Conservation (phyloP, 345 rosid genomes). For the Eucalyptus victrix region DNA sequence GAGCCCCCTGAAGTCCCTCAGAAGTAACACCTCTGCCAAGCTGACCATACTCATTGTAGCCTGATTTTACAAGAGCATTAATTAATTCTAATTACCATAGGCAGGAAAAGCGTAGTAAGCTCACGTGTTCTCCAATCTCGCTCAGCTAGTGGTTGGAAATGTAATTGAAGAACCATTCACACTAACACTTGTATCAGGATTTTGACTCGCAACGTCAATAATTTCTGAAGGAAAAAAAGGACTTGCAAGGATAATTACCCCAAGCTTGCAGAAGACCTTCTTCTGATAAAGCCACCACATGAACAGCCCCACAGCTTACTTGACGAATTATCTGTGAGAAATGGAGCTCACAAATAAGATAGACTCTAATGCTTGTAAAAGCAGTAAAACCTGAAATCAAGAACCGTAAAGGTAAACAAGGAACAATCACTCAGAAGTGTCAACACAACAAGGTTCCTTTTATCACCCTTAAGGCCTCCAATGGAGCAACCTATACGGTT, state of each 20-base stretch:
- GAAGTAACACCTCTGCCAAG: slow-evolving; percentile 96
- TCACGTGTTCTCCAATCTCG: not conserved
- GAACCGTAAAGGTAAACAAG: not conserved
- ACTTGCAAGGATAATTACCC: slow-evolving; percentile 39
- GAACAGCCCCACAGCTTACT: slow-evolving; percentile 93
- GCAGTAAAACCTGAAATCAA: not conserved
- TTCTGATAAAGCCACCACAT: slow-evolving; percentile 85
- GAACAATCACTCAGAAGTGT: not conserved
- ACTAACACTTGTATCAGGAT: not conserved
- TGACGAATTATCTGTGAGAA: slow-evolving; percentile 44
- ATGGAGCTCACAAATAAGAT: not conserved
- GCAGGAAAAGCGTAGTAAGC: not conserved
- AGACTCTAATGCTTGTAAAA: not conserved
- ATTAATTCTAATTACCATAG: not conserved
- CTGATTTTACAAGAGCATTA: slow-evolving; percentile 26
- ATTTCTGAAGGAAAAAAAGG: not conserved
- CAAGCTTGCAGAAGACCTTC: slow-evolving; percentile 86
- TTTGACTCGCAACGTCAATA: not conserved
- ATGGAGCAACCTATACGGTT: not conserved
- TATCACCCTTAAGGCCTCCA: not conserved
- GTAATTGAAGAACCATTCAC: not conserved
- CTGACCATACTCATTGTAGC: slow-evolving; percentile 92
- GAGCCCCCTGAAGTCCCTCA: slow-evolving; percentile 90
- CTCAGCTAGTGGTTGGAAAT: not conserved
- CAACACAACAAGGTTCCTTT: not conserved